phyloP scores from a whole-genome alignment of 345 rosid genomes.

The Populus deltoides region DNA sequence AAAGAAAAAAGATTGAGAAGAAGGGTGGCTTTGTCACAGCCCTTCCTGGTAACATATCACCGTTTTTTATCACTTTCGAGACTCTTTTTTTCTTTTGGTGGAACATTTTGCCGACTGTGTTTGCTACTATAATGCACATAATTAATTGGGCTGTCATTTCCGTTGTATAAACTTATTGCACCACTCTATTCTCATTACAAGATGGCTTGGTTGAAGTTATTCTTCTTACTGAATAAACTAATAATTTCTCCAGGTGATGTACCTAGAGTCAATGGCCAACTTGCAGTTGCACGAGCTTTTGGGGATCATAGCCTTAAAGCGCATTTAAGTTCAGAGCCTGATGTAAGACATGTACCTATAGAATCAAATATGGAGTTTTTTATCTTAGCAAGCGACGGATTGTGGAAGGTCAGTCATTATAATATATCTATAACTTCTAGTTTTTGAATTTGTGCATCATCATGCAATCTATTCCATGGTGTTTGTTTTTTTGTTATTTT shows the following conservation, averaged over 20 bases:
- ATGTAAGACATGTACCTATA: slow-evolving; percentile 43
- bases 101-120: too few species aligned
- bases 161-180: not conserved
- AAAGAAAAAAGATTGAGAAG: slow-evolving; percentile 47
- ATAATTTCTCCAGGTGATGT: slow-evolving; percentile 49
- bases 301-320: slow-evolving; percentile 65
- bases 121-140: too few species aligned
- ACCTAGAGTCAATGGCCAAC: slow-evolving; percentile 60
- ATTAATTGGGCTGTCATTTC: too few species aligned
- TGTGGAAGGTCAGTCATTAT: slow-evolving; percentile 57
- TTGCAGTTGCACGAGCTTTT: slow-evolving; percentile 60
- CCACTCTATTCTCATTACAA: not conserved
- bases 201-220: not conserved
- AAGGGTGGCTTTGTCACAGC: slow-evolving; percentile 54
- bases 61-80: not conserved
- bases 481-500: not conserved
- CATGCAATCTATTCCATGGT: not conserved
- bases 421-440: not conserved
- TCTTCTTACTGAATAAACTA: slow-evolving; percentile 6
- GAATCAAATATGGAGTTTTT: slow-evolving; percentile 43
- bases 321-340: slow-evolving; percentile 57
- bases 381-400: slow-evolving; percentile 57
- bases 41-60: slow-evolving; percentile 41
- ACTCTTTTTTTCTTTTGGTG: too few species aligned
- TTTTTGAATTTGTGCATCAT: not conserved